Evolutionary conservation across 2,329 filamentous ascomycete genomes (phyloP).

Genomic region (Drechslerella stenobrocha): DNA sequence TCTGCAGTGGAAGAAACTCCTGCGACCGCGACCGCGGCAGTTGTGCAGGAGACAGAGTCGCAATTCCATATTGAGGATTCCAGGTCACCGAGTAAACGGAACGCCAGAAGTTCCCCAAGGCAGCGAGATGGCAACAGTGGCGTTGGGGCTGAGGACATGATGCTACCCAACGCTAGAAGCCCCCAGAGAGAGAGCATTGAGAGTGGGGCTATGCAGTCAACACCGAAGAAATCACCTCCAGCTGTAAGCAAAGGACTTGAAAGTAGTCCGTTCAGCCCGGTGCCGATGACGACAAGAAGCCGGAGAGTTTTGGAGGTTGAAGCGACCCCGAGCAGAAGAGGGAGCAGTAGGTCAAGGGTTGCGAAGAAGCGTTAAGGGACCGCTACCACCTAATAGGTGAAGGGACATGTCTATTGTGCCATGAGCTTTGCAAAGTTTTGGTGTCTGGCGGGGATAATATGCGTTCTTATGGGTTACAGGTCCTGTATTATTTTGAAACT

Average conservation of each 20-base stretch:
- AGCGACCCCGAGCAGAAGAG: constrained; percentile 34
- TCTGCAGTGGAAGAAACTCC: constrained; percentile 19
- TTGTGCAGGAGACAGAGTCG: constrained; percentile 4
- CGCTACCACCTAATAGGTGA: not conserved
- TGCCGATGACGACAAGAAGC: constrained; percentile 45
- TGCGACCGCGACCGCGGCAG: not conserved
- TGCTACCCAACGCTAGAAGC: not conserved
- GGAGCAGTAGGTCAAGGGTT: constrained; percentile 19
- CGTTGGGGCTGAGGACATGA: not conserved
- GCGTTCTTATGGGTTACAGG: too few species aligned
- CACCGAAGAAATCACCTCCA: constrained; percentile 39
- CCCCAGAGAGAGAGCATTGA: constrained; percentile 3
- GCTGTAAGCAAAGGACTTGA: constrained; percentile 15
- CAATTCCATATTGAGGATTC: not conserved
- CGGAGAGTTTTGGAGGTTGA: constrained; percentile 29
- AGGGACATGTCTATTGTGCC: not conserved
- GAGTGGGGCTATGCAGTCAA: constrained; percentile 3
- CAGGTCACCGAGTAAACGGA: constrained; percentile 23
- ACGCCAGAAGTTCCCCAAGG: constrained; percentile 18
- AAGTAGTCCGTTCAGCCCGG: constrained; percentile 11
- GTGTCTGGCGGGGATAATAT: not conserved
- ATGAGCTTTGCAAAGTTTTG: not conserved
- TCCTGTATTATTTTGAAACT: too few species aligned
- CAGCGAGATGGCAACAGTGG: constrained; percentile 12
- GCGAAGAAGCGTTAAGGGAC: constrained; percentile 17